These are phyloP conservation scores for Euphorbia pulcherrima DNA, from an alignment of 345 rosid species.

Conservation along the genomic window DNA sequence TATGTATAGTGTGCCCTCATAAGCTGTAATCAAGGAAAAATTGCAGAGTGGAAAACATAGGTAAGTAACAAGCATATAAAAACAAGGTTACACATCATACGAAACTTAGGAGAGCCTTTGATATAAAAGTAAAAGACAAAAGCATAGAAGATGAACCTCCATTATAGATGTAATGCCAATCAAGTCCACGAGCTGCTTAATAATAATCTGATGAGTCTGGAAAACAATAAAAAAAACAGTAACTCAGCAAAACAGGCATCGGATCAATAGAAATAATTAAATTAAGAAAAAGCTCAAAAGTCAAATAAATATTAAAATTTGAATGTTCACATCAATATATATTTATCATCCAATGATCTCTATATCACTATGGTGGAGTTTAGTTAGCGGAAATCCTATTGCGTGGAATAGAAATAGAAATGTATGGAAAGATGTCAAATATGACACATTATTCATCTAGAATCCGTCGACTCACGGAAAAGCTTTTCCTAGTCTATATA, in stretches of 20 bases:
- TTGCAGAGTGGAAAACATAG: not conserved
- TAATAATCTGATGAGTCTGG: conserved; percentile 75
- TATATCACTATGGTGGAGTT: too few species aligned
- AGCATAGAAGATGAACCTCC: conserved; percentile 56
- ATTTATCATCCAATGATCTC: not conserved
- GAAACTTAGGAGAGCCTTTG: not conserved
- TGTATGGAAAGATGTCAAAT: too few species aligned
- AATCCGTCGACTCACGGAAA: too few species aligned
- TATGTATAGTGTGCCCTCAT: not conserved
- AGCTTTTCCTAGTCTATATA: too few species aligned
- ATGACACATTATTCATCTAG: too few species aligned
- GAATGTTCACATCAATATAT: not conserved
- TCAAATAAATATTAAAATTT: not conserved
- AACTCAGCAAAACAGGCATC: conserved; percentile 11
- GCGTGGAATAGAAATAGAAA: too few species aligned
- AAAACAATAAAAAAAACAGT: conserved; percentile 21
- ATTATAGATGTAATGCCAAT: conserved; percentile 89
- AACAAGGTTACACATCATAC: not conserved
- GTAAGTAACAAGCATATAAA: not conserved
- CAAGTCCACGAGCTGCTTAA: conserved; percentile 67
- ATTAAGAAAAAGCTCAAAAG: not conserved
- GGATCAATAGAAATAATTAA: not conserved
- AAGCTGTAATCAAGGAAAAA: not conserved
- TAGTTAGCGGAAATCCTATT: too few species aligned
- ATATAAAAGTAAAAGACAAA: conserved; percentile 20